These are phyloP conservation scores for Pugionium cornutum DNA, from an alignment of 345 rosid genomes.

Conservation along the genomic window DNA sequence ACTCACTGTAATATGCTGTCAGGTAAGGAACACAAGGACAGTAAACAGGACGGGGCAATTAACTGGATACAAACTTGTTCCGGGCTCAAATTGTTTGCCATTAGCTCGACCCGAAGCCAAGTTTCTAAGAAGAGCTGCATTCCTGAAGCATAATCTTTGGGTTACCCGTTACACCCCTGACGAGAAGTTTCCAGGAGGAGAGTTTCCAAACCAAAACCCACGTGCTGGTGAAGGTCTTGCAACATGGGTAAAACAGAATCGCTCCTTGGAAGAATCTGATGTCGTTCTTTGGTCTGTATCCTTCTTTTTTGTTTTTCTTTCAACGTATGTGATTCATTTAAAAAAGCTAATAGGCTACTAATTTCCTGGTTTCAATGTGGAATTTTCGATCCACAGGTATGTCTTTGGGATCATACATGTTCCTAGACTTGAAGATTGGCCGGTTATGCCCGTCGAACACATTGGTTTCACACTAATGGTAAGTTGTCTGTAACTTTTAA, in stretches of 20 bases:
- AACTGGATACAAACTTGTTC: constrained; percentile 82
- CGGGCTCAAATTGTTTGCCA: constrained; percentile 88
- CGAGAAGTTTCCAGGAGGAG: constrained; percentile 90
- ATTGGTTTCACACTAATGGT: constrained; percentile 90
- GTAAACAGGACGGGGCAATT: constrained; percentile 88
- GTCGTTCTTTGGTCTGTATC: constrained; percentile 75
- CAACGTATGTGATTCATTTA: background rate
- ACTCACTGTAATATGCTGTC: constrained; percentile 27
- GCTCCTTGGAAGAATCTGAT: constrained; percentile 76
- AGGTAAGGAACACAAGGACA: constrained; percentile 89
- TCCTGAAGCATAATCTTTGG: constrained; percentile 85
- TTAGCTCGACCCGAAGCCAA: constrained; percentile 84
- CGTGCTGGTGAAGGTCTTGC: constrained; percentile 82
- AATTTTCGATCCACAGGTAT: constrained; percentile 52
- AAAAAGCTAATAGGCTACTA: background rate
- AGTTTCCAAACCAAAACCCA: constrained; percentile 91
- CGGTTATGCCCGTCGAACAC: constrained; percentile 86
- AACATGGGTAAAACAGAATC: constrained; percentile 84
- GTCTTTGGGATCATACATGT: constrained; percentile 88
- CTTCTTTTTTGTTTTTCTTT: background rate
- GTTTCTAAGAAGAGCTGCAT: constrained; percentile 82
- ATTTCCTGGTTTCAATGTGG: constrained; percentile 6
- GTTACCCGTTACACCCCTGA: constrained; percentile 66
- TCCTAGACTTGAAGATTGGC: constrained; percentile 95
- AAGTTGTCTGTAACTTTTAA: constrained; percentile 7